Conservation (phyloP, 177 flowering plant species). For the Tripterygium wilfordii region DNA sequence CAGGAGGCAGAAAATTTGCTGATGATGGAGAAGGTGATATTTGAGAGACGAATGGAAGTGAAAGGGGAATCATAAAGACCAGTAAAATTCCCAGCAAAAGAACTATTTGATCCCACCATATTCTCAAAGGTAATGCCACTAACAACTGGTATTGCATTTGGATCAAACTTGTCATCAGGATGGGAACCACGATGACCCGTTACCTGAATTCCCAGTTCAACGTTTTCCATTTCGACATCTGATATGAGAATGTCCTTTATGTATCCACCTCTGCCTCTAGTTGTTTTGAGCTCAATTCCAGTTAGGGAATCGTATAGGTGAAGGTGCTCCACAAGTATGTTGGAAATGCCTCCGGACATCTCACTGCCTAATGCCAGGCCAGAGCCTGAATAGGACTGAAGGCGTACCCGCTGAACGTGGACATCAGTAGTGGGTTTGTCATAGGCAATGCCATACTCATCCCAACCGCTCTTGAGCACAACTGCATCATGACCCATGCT, state of each 20-base stretch:
- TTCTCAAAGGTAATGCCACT: constrained; percentile 48
- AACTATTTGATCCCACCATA: constrained; percentile 53
- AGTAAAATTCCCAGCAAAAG: constrained; percentile 51
- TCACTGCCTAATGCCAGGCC: constrained; percentile 83
- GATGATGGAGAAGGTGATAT: constrained; percentile 46
- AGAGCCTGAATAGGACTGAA: constrained; percentile 56
- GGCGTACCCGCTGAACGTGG: constrained; percentile 44
- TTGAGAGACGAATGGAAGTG: constrained; percentile 58
- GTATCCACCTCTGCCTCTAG: constrained; percentile 79
- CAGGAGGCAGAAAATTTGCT: constrained; percentile 41
- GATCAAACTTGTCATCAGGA: constrained; percentile 77
- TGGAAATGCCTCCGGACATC: constrained; percentile 93
- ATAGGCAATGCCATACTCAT: constrained; percentile 82
- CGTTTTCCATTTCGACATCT: constrained; percentile 42
- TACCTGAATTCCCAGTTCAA: constrained; percentile 42
- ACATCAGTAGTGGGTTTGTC: constrained; percentile 54
- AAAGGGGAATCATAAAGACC: constrained; percentile 79
- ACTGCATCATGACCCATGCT: constrained; percentile 73
- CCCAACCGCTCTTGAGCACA: constrained; percentile 94
- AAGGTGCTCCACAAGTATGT: constrained; percentile 41
- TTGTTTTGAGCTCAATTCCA: constrained; percentile 62
- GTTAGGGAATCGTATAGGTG: constrained; percentile 42
- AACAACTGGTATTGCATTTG: constrained; percentile 57
- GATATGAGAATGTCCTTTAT: constrained; percentile 48
- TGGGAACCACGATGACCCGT: constrained; percentile 53